Evolutionary conservation across 2,329 filamentous ascomycete genomes (phyloP).

Genomic region (Phyllosticta citriasiana): DNA sequence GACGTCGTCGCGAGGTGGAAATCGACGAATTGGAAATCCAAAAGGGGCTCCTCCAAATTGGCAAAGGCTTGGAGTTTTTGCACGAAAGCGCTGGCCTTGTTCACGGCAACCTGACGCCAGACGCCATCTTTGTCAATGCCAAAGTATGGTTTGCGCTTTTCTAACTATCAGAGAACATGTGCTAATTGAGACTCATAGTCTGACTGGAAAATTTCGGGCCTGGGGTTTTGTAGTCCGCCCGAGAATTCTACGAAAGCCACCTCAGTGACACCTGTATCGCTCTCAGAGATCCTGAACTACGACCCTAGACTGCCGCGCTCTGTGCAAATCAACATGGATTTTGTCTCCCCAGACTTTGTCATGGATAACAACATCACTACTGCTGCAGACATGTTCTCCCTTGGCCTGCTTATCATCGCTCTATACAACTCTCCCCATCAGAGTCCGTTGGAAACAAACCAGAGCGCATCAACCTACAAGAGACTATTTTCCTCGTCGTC

Average conservation of each 20-base stretch:
- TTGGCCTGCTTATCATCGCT: conserved; percentile 79
- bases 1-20: conserved; percentile 67
- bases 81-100: conserved; percentile 92
- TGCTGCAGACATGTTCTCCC: conserved; percentile 84
- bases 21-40: conserved; percentile 97
- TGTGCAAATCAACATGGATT: conserved; percentile 88
- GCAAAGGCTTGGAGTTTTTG: conserved; percentile 87
- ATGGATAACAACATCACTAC: conserved; percentile 79
- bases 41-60: conserved; percentile 86
- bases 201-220: conserved; percentile 97
- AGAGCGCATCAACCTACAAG: conserved; percentile 76
- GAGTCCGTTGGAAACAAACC: conserved; percentile 75
- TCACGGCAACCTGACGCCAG: conserved; percentile 88
- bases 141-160: conserved; percentile 49
- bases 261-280: conserved; percentile 66
- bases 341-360: conserved; percentile 87
- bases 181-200: conserved; percentile 44
- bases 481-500: conserved; percentile 70
- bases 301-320: conserved; percentile 71
- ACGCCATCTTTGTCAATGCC: conserved; percentile 85
- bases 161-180: background rate
- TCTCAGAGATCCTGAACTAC: conserved; percentile 75
- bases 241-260: conserved; percentile 65
- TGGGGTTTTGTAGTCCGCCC: conserved; percentile 77
- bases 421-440: conserved; percentile 90